These are phyloP conservation scores for Aspergillus fumigatiaffinis DNA, from an alignment of 2,329 filamentous ascomycete species.

Conservation along the genomic window DNA sequence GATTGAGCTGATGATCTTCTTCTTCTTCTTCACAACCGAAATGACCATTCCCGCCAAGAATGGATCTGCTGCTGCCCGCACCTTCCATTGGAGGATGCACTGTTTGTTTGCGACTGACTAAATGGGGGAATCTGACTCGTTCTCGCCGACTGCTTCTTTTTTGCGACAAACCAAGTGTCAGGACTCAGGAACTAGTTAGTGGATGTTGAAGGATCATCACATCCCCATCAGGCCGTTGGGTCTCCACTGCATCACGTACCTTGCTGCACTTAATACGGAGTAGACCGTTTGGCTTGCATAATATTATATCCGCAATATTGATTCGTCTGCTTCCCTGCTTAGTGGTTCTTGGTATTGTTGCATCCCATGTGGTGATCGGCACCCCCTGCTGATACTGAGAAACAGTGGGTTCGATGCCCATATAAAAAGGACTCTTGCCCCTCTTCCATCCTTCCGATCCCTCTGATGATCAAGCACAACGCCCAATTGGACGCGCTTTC, in stretches of 20 bases:
- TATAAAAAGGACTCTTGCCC: neutral
- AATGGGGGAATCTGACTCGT: neutral
- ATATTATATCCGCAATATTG: neutral
- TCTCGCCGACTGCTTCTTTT: neutral
- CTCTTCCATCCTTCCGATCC: neutral
- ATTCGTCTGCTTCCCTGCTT: neutral
- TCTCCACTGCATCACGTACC: neutral
- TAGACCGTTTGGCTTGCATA: neutral
- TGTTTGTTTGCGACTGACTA: neutral
- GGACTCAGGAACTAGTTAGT: neutral
- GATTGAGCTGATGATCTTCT: neutral
- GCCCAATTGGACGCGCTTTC: neutral
- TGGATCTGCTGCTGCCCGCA: conserved; percentile 6
- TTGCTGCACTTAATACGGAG: neutral
- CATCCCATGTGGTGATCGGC: neutral
- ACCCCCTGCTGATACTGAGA: neutral
- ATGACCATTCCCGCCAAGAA: conserved; percentile 6
- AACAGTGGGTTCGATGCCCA: neutral
- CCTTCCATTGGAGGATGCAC: neutral
- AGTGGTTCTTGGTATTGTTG: neutral
- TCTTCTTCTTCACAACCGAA: neutral
- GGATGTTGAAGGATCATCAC: neutral
- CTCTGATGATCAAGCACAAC: neutral
- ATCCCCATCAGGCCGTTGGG: neutral
- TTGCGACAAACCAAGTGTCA: neutral